phyloP scores from a whole-genome alignment of 2,329 filamentous ascomycete species.

The Nigrograna mackinnonii region DNA sequence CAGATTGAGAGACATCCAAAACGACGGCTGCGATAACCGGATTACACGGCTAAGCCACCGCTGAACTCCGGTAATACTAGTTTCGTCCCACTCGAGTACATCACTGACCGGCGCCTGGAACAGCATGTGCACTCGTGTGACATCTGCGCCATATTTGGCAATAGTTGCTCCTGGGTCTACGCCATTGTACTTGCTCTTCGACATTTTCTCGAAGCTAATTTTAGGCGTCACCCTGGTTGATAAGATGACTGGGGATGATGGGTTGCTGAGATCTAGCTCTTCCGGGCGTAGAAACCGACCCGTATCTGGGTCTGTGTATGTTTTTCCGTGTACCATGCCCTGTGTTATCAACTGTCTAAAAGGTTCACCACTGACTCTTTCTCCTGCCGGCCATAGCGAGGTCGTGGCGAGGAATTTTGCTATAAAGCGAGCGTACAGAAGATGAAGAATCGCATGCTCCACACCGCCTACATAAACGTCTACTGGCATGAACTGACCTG shows the following conservation, averaged over 20 bases:
- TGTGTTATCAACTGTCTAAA: conserved; percentile 84
- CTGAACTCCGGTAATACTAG: conserved; percentile 78
- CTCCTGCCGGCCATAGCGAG: conserved; percentile 44
- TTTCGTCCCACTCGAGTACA: conserved; percentile 84
- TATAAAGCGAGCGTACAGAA: conserved; percentile 87
- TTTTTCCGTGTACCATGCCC: conserved; percentile 92
- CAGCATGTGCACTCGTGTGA: conserved; percentile 82
- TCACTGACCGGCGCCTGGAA: conserved; percentile 87
- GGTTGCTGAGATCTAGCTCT: conserved; percentile 69
- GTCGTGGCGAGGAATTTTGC: conserved; percentile 79
- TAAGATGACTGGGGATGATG: conserved; percentile 62
- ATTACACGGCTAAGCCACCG: conserved; percentile 76
- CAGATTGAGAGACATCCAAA: conserved; percentile 19
- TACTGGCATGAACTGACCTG: conserved; percentile 67
- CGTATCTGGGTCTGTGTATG: conserved; percentile 73
- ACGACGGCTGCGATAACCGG: conserved; percentile 50
- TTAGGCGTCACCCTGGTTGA: conserved; percentile 62
- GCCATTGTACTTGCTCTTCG: conserved; percentile 91
- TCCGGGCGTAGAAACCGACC: conserved; percentile 77
- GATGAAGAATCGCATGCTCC: conserved; percentile 87
- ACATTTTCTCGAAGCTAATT: conserved; percentile 87
- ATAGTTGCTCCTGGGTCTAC: conserved; percentile 80
- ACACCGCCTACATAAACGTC: conserved; percentile 89
- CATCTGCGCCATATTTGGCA: conserved; percentile 76
- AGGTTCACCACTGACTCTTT: conserved; percentile 63